phyloP scores from a whole-genome alignment of 106 monocot species.

The Acorus gramineus region DNA sequence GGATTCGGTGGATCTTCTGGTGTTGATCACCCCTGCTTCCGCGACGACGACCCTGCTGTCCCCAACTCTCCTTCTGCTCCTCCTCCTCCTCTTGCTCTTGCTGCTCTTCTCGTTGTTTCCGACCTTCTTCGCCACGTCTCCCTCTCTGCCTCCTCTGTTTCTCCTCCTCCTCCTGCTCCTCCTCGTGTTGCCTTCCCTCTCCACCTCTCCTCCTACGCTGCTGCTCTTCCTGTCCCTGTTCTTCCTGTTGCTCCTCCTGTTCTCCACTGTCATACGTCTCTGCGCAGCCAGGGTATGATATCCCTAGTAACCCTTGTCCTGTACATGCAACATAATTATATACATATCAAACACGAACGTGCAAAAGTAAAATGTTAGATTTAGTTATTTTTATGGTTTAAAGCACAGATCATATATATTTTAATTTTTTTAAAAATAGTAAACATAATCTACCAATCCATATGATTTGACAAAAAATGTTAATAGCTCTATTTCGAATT shows the following conservation, averaged over 20 bases:
- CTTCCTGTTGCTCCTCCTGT: background rate
- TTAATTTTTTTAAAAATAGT: no score
- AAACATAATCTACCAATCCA: no score
- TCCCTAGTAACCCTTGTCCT: background rate
- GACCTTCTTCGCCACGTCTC: background rate
- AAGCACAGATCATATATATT: no score
- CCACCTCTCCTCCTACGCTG: no score
- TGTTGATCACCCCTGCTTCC: background rate
- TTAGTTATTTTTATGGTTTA: background rate
- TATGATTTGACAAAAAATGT: no score
- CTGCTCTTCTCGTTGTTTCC: no score
- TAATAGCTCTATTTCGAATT: no score
- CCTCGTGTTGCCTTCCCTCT: no score
- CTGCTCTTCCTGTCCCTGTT: background rate
- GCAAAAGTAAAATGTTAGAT: no score
- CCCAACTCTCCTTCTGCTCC: background rate
- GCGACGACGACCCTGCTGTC: background rate
- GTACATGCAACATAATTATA: background rate
- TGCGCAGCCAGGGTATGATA: background rate
- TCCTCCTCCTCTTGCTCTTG: background rate
- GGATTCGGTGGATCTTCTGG: constrained; percentile 1
- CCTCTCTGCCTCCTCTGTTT: background rate
- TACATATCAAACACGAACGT: background rate
- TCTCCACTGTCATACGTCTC: background rate
- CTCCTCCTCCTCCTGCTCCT: background rate